Evolutionary conservation across 345 rosid genomes (phyloP), one percentile per base, ranked within the genome.

Genomic region (Rhizophora apiculata): DNA sequence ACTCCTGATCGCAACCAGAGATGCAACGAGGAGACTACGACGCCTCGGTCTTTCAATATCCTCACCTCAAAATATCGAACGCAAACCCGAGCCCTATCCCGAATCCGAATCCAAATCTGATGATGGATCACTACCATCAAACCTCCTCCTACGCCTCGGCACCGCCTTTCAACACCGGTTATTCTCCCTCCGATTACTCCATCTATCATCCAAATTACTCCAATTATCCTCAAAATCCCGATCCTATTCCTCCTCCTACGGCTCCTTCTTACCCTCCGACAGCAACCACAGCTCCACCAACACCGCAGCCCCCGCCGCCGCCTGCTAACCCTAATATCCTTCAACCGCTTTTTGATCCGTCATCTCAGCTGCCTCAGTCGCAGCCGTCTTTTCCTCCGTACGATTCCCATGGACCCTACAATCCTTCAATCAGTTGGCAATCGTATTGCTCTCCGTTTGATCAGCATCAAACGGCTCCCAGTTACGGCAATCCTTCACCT

Each of bases 131-230:
- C 69, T 89, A 64, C 68, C 36, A 76, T 64, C 89, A 74, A 13
- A 63, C 64, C 31, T 39, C 48, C 16, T 59, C 89, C 5, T 88
- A 83, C 84, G 98, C 99, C 0, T 92, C 99, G 0, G 97, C 98
- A 0, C 94, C 99, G 8, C 97, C 98, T 3, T 87, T 82, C 74
- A 56, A 75, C 49, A 60, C 88, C 70, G 78, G 84, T 63, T 86
- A 82, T 78, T 24, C 83, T 0, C 61, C 85, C 20, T 48, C 82
- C n/a, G 96, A 93, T 74, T 85, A 79, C 84, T 61, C 93, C 8
- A 59, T n/a, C 22, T 84, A 83, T 62, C 58, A 88, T 18, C 81
- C 78, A 43, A 87, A 72, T 71, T 87, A 84, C 63, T 74, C 86
- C 62, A 66, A 91, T 3, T 85, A 84, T 72, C 61, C 85, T 4